Conservation (phyloP, 768 basidiomycete species). For the Paxillus rubicundulus region DNA sequence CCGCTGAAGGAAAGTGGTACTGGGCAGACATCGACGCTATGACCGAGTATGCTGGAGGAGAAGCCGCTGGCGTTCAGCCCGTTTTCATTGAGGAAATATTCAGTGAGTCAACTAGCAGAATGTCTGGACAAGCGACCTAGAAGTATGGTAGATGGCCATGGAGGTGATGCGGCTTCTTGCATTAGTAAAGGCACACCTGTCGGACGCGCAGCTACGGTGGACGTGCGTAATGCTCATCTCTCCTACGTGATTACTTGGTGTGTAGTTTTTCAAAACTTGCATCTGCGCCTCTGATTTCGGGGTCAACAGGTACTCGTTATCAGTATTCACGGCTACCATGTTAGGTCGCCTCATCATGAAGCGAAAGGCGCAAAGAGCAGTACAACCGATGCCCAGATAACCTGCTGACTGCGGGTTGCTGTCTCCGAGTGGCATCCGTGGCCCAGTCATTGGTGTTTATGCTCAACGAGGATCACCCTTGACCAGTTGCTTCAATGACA, state of each 20-base stretch:
- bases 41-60: conserved; percentile 74
- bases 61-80: conserved; percentile 70
- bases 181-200: conserved; percentile 76
- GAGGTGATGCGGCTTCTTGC: conserved; percentile 62
- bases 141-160: conserved; percentile 68
- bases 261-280: conserved; percentile 13
- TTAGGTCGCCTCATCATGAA: conserved; percentile 64
- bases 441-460: conserved; percentile 1
- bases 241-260: conserved; percentile 97
- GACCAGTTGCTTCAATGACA: background rate
- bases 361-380: conserved; percentile 45
- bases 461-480: background rate
- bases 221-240: conserved; percentile 89
- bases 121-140: background rate
- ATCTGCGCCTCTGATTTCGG: conserved; percentile 11
- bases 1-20: conserved; percentile 81
- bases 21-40: conserved; percentile 86
- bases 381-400: conserved; percentile 57
- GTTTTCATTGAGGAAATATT: conserved; percentile 92
- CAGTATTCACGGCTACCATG: conserved; percentile 82
- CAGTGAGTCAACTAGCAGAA: conserved; percentile 46
- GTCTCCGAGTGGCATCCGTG: background rate
- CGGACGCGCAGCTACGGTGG: conserved; percentile 78
- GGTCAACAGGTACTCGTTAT: conserved; percentile 77
- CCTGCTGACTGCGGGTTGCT: background rate